Evolutionary conservation across 768 basidiomycete species (phyloP), one percentile per base, ranked within the genome.

Genomic region (Suillus decipiens): DNA sequence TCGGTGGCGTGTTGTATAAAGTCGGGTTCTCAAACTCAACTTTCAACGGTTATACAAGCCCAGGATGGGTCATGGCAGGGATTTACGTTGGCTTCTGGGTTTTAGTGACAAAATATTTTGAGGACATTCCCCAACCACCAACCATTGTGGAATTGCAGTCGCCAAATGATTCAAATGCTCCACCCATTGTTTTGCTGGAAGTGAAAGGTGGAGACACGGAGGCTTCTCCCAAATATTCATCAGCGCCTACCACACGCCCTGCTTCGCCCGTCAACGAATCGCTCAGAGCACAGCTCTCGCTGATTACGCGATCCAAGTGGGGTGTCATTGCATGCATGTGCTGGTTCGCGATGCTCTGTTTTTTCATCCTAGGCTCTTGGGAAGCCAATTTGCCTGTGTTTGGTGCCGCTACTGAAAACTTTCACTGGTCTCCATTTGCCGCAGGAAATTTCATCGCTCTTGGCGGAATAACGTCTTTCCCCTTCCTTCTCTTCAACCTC

Each of bases 401-500:
- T 70, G 80, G 83, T 22, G 80, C 81, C 53, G 69, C 67, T 22
- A 71, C 68, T 6, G 71, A 74, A 17, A 68, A 72, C 24, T 82
- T 89, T 69, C 70, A 79, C 67, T 88, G 84, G 79, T 80, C 83
- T 11, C 88, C 87, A 1, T 89, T 82, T 68, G 79, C 81, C n/a
- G 86, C 88, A 3, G 89, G 87, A 9, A 89, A 89, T 74, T 86
- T 89, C 75, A 87, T 89, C 72, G 88, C 86, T 33, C 80, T 90
- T 15, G 88, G 88, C 19, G 89, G 87, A 11, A 75, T 84, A 33
- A 76, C 80, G 28, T 79, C 84, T 39, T 83, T 89, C 71, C 89
- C 89, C 5, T 89, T 90, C 79, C 84, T 90, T 58, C 77, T 89
- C 63, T 68, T 79, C 36, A 89, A 88, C 73, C 77, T 89, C 63